Evolutionary conservation across 1,284 basidiomycete genomes (phyloP).

Genomic region (Irpex rosettiformis): DNA sequence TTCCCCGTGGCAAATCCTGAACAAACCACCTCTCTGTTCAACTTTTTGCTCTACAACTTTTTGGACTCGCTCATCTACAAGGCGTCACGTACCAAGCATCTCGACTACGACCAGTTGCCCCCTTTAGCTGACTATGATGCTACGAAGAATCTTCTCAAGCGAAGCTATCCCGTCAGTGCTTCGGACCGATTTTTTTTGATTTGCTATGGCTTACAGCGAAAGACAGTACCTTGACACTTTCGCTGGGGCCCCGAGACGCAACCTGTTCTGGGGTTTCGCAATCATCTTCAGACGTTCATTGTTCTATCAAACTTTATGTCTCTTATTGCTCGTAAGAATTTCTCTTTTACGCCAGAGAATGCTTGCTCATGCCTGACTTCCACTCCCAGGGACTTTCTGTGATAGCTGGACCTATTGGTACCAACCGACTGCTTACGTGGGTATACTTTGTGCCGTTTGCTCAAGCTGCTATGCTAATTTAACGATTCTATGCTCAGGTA

Average conservation of each 20-base stretch:
- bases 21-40: slow-evolving; percentile 60
- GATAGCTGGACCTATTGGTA: slow-evolving; percentile 41
- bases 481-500: slow-evolving; percentile 28
- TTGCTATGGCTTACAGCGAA: not conserved
- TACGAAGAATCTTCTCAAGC: slow-evolving; percentile 35
- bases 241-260: slow-evolving; percentile 15
- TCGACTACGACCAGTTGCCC: slow-evolving; percentile 31
- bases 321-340: slow-evolving; percentile 9
- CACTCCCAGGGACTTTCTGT: slow-evolving; percentile 21
- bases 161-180: slow-evolving; percentile 28
- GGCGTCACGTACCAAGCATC: slow-evolving; percentile 23
- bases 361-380: not conserved
- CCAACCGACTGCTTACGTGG: slow-evolving; percentile 39
- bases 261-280: slow-evolving; percentile 8
- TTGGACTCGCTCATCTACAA: slow-evolving; percentile 34
- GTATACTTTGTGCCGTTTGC: slow-evolving; percentile 5
- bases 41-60: slow-evolving; percentile 54
- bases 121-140: slow-evolving; percentile 45
- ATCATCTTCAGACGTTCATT: slow-evolving; percentile 15
- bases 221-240: slow-evolving; percentile 31
- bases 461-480: not conserved
- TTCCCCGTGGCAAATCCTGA: slow-evolving; percentile 52
- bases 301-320: slow-evolving; percentile 17
- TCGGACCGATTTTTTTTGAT: not conserved
- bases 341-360: not conserved